Base-by-base conservation (phyloP, 139 green algal genomes). In the Ettlia oleoabundans region DNA sequence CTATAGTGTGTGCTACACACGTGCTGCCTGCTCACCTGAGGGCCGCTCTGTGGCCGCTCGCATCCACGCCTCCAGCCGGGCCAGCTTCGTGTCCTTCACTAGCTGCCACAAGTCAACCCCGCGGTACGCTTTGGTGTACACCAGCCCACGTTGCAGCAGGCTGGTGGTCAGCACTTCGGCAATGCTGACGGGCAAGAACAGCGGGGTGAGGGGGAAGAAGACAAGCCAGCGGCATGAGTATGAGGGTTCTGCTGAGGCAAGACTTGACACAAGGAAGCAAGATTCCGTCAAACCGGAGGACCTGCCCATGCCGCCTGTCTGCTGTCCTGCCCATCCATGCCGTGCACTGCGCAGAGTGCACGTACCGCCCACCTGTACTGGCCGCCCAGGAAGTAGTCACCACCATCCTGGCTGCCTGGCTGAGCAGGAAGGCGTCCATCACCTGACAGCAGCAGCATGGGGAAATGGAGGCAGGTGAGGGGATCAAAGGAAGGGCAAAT, bases 31-130 rank as follows among this genome's bases (percentile, higher is more conserved):
- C 69, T 8, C 47, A 78, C 71, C 71, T 8, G 51, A 67, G 4
- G 71, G 71, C 32, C 71, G 51, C 51, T 65, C 71, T 6, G 65
- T 37, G 10, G 71, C 71, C 7, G 51, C 71, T 2, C 42, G 28
- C 71, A 78, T 78, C 71, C 71, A 78, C 30, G 47, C 71, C 71
- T 78, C 51, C 19, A 78, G 13, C 28, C 71, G 71, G 26, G 35
- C 35, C 51, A 78, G 71, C 30, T 47, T 42, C 21, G 38, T 24
- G 22, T 78, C 71, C 19, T 8, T 19, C n/a, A 66, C 71, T 51
- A 76, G 68, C 32, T 47, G 47, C 51, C 51, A 47, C 51, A 78
- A 51, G 71, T 78, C 71, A 22, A 78, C 47, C 5, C 71, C 47
- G 7, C 71, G 47, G 71, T 78, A 78, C 6, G 71, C 71, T 33